These are phyloP conservation scores for Raphanus raphanistrum DNA, from an alignment of 345 rosid species.

Conservation along the genomic window DNA sequence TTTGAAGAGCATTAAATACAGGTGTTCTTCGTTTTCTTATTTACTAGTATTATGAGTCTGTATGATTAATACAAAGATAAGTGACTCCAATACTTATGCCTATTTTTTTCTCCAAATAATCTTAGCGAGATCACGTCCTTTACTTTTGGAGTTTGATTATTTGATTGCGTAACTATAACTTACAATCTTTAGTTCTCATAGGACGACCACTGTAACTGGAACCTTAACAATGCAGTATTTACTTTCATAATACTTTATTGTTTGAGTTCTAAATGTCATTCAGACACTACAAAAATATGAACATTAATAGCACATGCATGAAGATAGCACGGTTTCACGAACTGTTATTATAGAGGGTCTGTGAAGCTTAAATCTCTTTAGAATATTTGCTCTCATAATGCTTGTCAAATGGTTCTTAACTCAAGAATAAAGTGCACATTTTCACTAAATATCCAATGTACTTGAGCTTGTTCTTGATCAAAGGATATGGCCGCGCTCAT, in stretches of 20 bases:
- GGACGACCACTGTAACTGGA: not conserved
- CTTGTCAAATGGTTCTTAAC: conserved; percentile 36
- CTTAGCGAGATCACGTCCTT: not conserved
- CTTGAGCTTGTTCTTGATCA: conserved; percentile 85
- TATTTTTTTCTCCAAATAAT: not conserved
- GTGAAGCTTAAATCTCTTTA: not conserved
- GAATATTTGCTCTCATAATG: not conserved
- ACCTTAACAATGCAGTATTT: not conserved
- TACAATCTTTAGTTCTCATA: not conserved
- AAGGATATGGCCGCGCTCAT: conserved; percentile 91
- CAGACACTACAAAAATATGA: no score
- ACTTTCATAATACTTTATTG: no score
- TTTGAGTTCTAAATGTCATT: no score
- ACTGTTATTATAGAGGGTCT: no score
- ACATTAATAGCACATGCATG: no score
- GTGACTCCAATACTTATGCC: not conserved
- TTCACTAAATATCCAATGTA: conserved; percentile 85
- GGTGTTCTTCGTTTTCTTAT: not conserved
- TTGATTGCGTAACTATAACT: not conserved
- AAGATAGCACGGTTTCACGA: no score
- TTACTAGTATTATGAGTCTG: not conserved
- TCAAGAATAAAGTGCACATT: conserved; percentile 69
- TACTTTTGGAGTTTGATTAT: not conserved
- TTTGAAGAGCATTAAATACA: not conserved
- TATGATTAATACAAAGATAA: not conserved